Base-by-base conservation (phyloP, 1,284 basidiomycete genomes). In the Heterobasidion irregulare region DNA sequence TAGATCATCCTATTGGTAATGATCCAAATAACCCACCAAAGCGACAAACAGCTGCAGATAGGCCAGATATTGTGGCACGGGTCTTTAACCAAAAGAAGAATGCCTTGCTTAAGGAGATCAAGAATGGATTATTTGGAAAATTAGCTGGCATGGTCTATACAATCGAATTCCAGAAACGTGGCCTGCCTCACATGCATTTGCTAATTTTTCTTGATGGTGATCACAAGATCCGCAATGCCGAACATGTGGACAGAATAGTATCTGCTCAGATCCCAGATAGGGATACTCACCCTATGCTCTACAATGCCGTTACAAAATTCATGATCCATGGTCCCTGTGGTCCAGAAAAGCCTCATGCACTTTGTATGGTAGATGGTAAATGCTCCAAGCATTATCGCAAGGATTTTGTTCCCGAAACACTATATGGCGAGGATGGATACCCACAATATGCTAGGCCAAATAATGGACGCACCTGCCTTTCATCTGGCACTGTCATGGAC, bases 301-400 rank as follows among this genome's bases (percentile, higher is more conserved):
- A 68, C 60, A 62, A 70, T 2, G 61, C 59, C 9, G 65, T 69
- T 32, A 63, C 55, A 33, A 61, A 56, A 7, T 70, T 58, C 49
- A 79, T 79, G 77, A 59, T 78, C 2, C 78, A 81, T 68, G 71
- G 72, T n/a, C 73, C 75, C 0, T 77, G 76, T 65, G 69, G 71
- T 7, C 47, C 58, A 9, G 41, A 49, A 0, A 63, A 64, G 9
- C 38, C 38, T 10, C 9, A 41, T 5, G 38, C 38, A 2, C 38
- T 5, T 8, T 78, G 75, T 61, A 72, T 75, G 73, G 66, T 67
- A 9, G 60, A 77, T 56, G 68, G 67, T 0, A 66, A 63, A 36
- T 80, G 78, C 61, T 63, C 65, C 1, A 76, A 77, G 56, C 44
- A 59, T 8, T 79, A 61, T 64, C 75, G 75, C 0, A 77, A 75